Percentiles rank a stretch among this genome's conserved stretches.
Evolutionary conservation across 371 early-diverging fungal genomes (phyloP).

Genomic region (Cokeromyces recurvatus): DNA sequence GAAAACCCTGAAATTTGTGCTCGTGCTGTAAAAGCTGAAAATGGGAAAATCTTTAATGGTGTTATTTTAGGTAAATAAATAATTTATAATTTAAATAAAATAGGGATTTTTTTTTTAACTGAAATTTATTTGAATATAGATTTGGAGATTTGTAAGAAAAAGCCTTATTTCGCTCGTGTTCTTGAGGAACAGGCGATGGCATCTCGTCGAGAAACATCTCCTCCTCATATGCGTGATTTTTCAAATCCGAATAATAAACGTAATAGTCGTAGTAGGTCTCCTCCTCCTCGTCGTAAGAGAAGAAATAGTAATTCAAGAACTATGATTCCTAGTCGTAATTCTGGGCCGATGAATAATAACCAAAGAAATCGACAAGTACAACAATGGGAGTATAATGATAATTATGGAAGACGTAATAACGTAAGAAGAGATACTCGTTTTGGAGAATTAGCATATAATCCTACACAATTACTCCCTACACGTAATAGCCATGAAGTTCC

Average conservation of each 20-base stretch:
- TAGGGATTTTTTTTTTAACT: background rate
- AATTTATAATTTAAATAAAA: background rate
- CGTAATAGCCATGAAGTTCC: slow-evolving; percentile 12
- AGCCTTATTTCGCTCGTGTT: slow-evolving; percentile 22
- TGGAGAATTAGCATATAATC: background rate
- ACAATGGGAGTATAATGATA: background rate
- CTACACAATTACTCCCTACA: background rate
- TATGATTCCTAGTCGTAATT: background rate
- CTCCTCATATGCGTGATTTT: background rate
- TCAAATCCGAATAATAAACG: background rate
- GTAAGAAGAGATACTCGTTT: too few relatives aligned
- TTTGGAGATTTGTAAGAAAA: slow-evolving; percentile 23
- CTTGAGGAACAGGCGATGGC: slow-evolving; percentile 1
- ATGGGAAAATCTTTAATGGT: slow-evolving; percentile 34
- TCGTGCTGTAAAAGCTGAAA: slow-evolving; percentile 35
- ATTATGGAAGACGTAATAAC: background rate
- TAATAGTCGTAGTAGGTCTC: background rate
- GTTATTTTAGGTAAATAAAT: slow-evolving; percentile 33
- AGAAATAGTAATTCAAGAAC: background rate
- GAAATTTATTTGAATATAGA: slow-evolving; percentile 3
- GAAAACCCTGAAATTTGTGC: slow-evolving; percentile 31
- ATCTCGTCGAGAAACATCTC: background rate
- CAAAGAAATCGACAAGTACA: background rate
- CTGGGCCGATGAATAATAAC: background rate
- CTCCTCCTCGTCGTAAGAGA: background rate